A percentile compares a stretch with the other conserved stretches of the same genome.
Conservation (phyloP, 164 flowering plant species). For the Sedum album region DNA sequence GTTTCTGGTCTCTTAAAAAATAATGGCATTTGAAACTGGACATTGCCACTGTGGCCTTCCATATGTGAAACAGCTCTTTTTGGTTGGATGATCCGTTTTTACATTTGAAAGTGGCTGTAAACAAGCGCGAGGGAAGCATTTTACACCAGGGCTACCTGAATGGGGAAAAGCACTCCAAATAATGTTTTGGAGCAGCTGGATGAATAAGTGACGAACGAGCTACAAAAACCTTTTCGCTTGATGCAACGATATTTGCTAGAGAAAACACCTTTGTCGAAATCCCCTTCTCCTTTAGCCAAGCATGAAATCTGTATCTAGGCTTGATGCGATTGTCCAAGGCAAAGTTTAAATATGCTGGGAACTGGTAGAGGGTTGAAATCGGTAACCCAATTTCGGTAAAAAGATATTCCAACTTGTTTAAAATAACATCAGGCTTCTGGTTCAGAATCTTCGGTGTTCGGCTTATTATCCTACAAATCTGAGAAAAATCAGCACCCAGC, state of each 20-base stretch:
- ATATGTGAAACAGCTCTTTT: neutral
- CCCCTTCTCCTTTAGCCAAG: conserved; percentile 47
- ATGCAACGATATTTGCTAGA: conserved; percentile 40
- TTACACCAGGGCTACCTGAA: conserved; percentile 3
- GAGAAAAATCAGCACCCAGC: conserved; percentile 38
- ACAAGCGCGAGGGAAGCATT: neutral
- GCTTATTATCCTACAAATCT: conserved; percentile 37
- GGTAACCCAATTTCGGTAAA: conserved; percentile 34
- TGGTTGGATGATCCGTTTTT: neutral
- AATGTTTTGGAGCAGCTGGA: conserved; percentile 52
- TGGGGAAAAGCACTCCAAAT: conserved; percentile 30
- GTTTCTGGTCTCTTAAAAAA: neutral
- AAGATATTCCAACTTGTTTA: conserved; percentile 38
- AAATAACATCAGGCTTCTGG: conserved; percentile 31
- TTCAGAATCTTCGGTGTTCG: conserved; percentile 41
- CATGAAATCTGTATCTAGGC: conserved; percentile 47
- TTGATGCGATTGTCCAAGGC: conserved; percentile 53
- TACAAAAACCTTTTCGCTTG: conserved; percentile 45
- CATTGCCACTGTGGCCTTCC: neutral
- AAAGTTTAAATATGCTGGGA: conserved; percentile 49
- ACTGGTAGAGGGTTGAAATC: conserved; percentile 32
- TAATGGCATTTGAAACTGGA: neutral
- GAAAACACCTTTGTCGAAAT: conserved; percentile 28
- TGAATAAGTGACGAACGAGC: conserved; percentile 36
- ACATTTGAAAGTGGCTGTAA: neutral